Percentiles rank a stretch among this genome's conserved stretches.
Conservation (phyloP, 306 rosid genomes). For the Myrica gale region DNA sequence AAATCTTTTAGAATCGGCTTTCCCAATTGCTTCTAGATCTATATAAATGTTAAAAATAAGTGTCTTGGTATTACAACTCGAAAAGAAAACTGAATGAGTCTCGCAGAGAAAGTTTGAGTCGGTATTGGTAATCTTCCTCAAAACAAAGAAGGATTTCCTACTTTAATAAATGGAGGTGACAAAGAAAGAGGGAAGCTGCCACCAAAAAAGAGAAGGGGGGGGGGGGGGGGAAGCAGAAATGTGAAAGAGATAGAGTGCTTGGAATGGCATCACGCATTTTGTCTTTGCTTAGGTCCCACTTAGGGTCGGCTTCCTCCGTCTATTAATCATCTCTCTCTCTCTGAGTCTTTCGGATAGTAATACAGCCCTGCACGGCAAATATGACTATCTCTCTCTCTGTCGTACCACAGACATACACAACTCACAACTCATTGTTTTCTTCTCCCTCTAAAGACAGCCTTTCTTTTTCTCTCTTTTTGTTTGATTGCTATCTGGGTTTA, state of each 20-base stretch:
- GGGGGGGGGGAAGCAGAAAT: conserved; percentile 9
- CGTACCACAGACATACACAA: not conserved
- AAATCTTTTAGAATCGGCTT: too few species aligned
- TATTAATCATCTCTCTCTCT: conserved; percentile 10
- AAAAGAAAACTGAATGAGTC: conserved; percentile 16
- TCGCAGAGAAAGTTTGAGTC: conserved; percentile 25
- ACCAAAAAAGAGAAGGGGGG: conserved; percentile 19
- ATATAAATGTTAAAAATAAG: not conserved
- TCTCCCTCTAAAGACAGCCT: conserved; percentile 43
- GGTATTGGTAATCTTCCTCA: conserved; percentile 54
- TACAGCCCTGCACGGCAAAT: conserved; percentile 49
- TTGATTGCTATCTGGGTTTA: conserved; percentile 34
- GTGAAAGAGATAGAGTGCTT: conserved; percentile 62
- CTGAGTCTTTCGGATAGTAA: conserved; percentile 15
- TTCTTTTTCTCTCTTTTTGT: conserved; percentile 10
- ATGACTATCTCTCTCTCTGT: conserved; percentile 8
- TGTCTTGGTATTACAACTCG: not conserved
- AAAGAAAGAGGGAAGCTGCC: conserved; percentile 41
- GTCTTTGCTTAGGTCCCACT: conserved; percentile 57
- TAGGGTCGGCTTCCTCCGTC: conserved; percentile 37
- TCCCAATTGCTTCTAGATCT: not conserved
- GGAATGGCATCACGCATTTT: conserved; percentile 70
- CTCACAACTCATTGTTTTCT: conserved; percentile 42
- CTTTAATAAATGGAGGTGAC: conserved; percentile 47
- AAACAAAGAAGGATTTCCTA: conserved; percentile 54